Evolutionary conservation across 257 asterid species (phyloP), one percentile per base, ranked within the genome.

Genomic region (Penstemon eatonii): DNA sequence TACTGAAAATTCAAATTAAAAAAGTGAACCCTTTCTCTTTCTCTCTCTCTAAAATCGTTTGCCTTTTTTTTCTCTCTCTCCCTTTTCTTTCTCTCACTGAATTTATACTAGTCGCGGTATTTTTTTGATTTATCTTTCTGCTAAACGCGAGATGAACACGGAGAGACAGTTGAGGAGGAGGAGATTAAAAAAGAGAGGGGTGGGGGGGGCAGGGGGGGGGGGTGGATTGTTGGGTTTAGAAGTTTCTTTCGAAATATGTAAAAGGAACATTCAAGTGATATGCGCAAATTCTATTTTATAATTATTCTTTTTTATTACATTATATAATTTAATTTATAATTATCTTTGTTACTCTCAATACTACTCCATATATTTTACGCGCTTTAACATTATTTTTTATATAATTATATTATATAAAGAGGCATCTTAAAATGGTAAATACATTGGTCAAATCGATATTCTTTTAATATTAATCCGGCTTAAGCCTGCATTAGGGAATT

Each of bases 111-210:
- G 59, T 65, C 51, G 77, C 44, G 11, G 37, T 36, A 74, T 7
- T 75, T 66, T 70, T 73, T 75, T 76, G 81, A 75, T 70, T 69
- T 70, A 70, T 81, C 61, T 66, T 72, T 60, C 83, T 81, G 78
- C 85, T 68, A 71, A 77, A 88, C 95, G 87, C 95, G 97, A 91
- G 88, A 77, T 76, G 84, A 89, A 89, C 98, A 69, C 98, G 98
- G 96, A 74, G 83, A 78, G 83, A 77, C 96, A 74, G 93, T 82
- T 83, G 86, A 75, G 79, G 80, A 65, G 68, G 70, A 74, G 73
- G 53, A 60, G 66, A 72, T 1, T 55, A 15, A 42, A 65, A 51
- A 43, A 54, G 19, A 56, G 33, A 25, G 33, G 33, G 33, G 33
- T 25, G 1, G 33, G n/a, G n/a, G n/a, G n/a, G n/a, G n/a, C n/a